Conservation (phyloP, 208 protist genomes). For the Leptomonas seymouri region DNA sequence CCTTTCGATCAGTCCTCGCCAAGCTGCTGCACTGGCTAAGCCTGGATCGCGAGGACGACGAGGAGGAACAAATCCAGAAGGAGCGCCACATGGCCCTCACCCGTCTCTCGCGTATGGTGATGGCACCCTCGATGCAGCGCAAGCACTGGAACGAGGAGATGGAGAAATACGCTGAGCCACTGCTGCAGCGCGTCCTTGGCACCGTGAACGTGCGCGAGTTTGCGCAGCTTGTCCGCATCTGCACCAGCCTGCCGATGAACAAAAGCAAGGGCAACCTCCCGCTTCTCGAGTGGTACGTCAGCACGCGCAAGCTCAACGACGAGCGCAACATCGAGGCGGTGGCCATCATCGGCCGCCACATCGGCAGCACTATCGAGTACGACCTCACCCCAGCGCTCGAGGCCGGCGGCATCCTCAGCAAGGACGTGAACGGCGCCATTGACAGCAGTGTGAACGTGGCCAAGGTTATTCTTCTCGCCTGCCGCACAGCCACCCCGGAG, state of each 20-base stretch:
- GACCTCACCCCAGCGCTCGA: slow-evolving; percentile 59
- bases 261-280: slow-evolving; percentile 54
- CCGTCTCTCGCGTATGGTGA: slow-evolving; percentile 52
- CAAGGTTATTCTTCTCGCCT: slow-evolving; percentile 59
- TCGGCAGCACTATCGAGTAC: slow-evolving; percentile 37
- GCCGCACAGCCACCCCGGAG: slow-evolving; percentile 57
- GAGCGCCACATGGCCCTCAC: slow-evolving; percentile 80
- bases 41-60: slow-evolving; percentile 84
- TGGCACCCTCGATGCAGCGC: slow-evolving; percentile 35
- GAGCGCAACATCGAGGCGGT: slow-evolving; percentile 66
- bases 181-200: slow-evolving; percentile 69
- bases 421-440: slow-evolving; percentile 15
- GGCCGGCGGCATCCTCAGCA: slow-evolving; percentile 41
- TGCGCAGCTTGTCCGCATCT: slow-evolving; percentile 59
- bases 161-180: slow-evolving; percentile 62
- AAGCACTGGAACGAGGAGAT: slow-evolving; percentile 81
- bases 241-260: slow-evolving; percentile 62
- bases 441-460: slow-evolving; percentile 49
- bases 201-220: slow-evolving; percentile 81
- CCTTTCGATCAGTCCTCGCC: slow-evolving; percentile 75
- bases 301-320: slow-evolving; percentile 38
- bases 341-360: slow-evolving; percentile 53
- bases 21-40: slow-evolving; percentile 91
- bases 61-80: slow-evolving; percentile 73
- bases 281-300: slow-evolving; percentile 67